Evolutionary conservation across 306 rosid genomes (phyloP).

Genomic region (Begonia masoniana): DNA sequence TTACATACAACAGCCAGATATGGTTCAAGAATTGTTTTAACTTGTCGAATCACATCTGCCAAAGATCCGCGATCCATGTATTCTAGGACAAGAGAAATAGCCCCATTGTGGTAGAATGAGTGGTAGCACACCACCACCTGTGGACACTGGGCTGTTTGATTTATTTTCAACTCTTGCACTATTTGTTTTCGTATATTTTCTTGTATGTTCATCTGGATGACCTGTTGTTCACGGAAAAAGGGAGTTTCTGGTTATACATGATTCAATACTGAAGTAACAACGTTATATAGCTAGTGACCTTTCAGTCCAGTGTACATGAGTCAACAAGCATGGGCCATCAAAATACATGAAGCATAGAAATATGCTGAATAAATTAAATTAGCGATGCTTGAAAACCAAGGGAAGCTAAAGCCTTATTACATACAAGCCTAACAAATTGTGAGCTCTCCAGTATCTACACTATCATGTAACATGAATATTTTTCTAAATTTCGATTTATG

Average conservation of each 20-base stretch:
- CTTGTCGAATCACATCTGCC: constrained; percentile 71
- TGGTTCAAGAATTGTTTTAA: constrained; percentile 93
- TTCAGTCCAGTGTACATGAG: too few relatives aligned
- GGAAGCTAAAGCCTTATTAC: too few relatives aligned
- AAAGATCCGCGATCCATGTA: constrained; percentile 99
- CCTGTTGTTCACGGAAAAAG: constrained; percentile 33
- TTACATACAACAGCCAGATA: constrained; percentile 97
- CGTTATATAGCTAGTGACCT: too few relatives aligned
- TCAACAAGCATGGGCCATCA: too few relatives aligned
- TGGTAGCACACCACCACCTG: constrained; percentile 90
- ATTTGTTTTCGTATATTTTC: constrained; percentile 94
- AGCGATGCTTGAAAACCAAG: too few relatives aligned
- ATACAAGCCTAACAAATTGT: too few relatives aligned
- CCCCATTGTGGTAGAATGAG: constrained; percentile 92
- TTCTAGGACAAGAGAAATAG: constrained; percentile 81
- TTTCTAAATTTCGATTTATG: too few relatives aligned
- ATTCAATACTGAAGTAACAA: too few relatives aligned
- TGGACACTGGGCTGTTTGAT: constrained; percentile 91
- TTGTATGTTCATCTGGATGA: constrained; percentile 91
- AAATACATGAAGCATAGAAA: too few relatives aligned
- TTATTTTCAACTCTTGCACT: constrained; percentile 96
- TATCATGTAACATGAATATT: too few relatives aligned
- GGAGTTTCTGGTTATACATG: constrained; percentile 2
- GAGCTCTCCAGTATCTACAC: too few relatives aligned
- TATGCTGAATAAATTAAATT: too few relatives aligned